Evolutionary conservation across 257 asterid genomes (phyloP), one percentile per base, ranked within the genome.

Genomic region (Solanum tarijense): DNA sequence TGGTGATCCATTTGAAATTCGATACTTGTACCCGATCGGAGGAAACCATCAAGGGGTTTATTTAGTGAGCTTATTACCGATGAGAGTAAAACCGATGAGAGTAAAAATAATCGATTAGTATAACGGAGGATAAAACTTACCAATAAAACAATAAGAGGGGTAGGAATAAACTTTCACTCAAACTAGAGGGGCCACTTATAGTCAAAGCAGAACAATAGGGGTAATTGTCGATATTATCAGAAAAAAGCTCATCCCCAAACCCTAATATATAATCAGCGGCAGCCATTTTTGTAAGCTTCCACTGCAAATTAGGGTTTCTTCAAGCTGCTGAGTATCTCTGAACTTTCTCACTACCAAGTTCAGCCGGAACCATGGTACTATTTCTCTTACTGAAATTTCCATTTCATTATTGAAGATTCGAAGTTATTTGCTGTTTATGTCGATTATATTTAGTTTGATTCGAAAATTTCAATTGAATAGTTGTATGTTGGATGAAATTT

Each of bases 341-440:
- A 21, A 29, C 34, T 58, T 35, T 43, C 27, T 32, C 79, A 2
- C 66, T 32, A 21, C 38, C 46, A 36, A 46, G n/a, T 7, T 25
- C 34, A 79, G 52, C 81, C 43, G 84, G 7, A 62, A 13, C 72
- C 88, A 88, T 88, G 90, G 90, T 84, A 84, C 31, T 16, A 1
- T 20, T 52, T 16, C 4, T 52, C 62, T 20, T 65, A 12, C 38
- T 69, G 38, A 29, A 60, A n/a, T 65, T n/a, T 65, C 31, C 32
- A 65, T n/a, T n/a, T 10, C 31, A 60, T 60, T 55, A 60, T 6
- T 23, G 69, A 60, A 60, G 71, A 62, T 9, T 23, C 27, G 27
- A 21, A 60, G 25, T 21, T 60, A 11, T 25, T 66, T 68, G 35
- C 21, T 27, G 5, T 6, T 27, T 27, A 68, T 68, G 74, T 68